A percentile compares a stretch with the other conserved stretches of the same genome.
phyloP scores from a whole-genome alignment of 2,329 filamentous ascomycete genomes.

The Bipolaris oryzae region DNA sequence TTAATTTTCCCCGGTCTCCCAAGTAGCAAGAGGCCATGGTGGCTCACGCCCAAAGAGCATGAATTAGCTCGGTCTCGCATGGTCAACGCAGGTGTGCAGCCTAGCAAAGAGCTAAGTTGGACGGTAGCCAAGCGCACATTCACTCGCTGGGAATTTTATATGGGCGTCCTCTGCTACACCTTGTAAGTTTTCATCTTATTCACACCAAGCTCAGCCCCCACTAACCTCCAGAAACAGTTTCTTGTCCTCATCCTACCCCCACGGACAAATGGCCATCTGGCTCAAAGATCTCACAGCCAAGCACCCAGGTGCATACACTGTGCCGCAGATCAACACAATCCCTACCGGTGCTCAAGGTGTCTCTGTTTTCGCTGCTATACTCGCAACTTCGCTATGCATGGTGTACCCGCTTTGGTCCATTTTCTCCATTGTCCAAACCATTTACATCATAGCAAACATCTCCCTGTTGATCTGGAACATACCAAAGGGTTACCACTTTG shows the following conservation, averaged over 20 bases:
- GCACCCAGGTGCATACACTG: conserved; percentile 48
- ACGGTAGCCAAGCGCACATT: conserved; percentile 56
- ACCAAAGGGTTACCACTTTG: conserved; percentile 52
- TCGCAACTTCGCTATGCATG: conserved; percentile 58
- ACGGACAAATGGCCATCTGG: conserved; percentile 60
- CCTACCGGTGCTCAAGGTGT: conserved; percentile 58
- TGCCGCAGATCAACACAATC: conserved; percentile 58
- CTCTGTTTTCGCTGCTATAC: conserved; percentile 56
- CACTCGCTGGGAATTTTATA: conserved; percentile 59
- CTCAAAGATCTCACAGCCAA: conserved; percentile 54
- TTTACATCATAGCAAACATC: conserved; percentile 53
- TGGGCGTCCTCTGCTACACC: conserved; percentile 56
- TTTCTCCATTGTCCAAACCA: conserved; percentile 51
- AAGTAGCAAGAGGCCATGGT: conserved; percentile 57
- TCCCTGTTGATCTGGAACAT: conserved; percentile 59
- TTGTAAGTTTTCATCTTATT: conserved; percentile 46
- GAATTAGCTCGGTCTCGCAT: conserved; percentile 40
- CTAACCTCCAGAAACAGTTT: conserved; percentile 23
- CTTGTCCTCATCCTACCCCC: conserved; percentile 51
- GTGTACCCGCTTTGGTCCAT: conserved; percentile 59
- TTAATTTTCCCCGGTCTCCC: conserved; percentile 61
- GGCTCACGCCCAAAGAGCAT: conserved; percentile 51
- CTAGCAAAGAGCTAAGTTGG: conserved; percentile 51
- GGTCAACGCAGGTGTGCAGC: conserved; percentile 38
- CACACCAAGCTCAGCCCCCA: background rate